phyloP scores from a whole-genome alignment of 2,329 filamentous ascomycete genomes.

The Alternaria arborescens region DNA sequence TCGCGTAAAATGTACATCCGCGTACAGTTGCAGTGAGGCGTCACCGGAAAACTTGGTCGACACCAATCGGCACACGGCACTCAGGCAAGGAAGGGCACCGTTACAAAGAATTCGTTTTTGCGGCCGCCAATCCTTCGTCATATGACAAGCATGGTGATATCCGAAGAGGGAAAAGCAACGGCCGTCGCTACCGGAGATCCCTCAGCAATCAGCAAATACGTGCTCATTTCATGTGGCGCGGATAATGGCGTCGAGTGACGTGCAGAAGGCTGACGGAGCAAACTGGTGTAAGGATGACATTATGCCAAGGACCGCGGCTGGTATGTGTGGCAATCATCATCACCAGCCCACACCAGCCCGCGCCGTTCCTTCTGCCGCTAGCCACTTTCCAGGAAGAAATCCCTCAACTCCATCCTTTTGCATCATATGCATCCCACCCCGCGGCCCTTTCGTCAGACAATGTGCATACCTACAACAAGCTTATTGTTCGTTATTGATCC shows the following conservation, averaged over 20 bases:
- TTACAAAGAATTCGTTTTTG: slow-evolving; percentile 32
- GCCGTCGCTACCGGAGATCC: background rate
- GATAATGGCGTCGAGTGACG: slow-evolving; percentile 25
- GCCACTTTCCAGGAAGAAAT: slow-evolving; percentile 21
- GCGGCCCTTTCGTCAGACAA: slow-evolving; percentile 14
- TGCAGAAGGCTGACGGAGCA: slow-evolving; percentile 15
- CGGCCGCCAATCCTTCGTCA: slow-evolving; percentile 30
- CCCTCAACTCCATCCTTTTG: slow-evolving; percentile 24
- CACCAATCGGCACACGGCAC: slow-evolving; percentile 14
- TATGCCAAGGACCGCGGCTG: slow-evolving; percentile 25
- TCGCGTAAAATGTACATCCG: slow-evolving; percentile 17
- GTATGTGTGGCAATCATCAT: slow-evolving; percentile 24
- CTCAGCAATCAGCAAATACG: slow-evolving; percentile 25
- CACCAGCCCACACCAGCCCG: slow-evolving; percentile 7
- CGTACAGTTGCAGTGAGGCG: slow-evolving; percentile 20
- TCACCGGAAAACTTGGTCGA: slow-evolving; percentile 28
- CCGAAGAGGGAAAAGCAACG: slow-evolving; percentile 25
- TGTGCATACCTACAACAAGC: slow-evolving; percentile 17
- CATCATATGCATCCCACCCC: slow-evolving; percentile 20
- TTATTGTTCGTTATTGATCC: slow-evolving; percentile 11
- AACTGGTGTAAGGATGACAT: slow-evolving; percentile 16
- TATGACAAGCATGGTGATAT: slow-evolving; percentile 29
- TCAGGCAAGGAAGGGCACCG: slow-evolving; percentile 19
- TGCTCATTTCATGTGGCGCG: slow-evolving; percentile 12
- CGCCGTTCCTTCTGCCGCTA: slow-evolving; percentile 18